These are phyloP conservation scores for Zymoseptoria pseudotritici DNA, from an alignment of 2,329 filamentous ascomycete species.

Conservation along the genomic window DNA sequence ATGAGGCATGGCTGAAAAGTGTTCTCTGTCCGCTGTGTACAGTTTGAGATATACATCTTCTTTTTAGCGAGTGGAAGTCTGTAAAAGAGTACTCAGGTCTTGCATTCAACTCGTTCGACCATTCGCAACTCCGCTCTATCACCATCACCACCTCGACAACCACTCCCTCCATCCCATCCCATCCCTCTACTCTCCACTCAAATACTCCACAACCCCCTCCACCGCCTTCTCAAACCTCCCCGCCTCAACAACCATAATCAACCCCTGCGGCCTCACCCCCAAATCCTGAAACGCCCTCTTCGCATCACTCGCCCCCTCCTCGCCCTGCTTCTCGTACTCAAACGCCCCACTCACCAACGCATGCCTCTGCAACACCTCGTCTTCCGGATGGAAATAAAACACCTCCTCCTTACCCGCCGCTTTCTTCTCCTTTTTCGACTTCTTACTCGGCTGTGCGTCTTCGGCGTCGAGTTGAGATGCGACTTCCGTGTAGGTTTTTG, in stretches of 20 bases:
- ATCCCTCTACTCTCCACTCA: slow-evolving; percentile 33
- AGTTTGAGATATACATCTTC: slow-evolving; percentile 1
- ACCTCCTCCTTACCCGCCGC: slow-evolving; percentile 45
- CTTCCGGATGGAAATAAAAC: slow-evolving; percentile 94
- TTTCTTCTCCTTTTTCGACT: slow-evolving; percentile 51
- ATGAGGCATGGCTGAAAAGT: not conserved
- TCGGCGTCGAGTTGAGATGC: slow-evolving; percentile 69
- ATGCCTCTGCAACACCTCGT: slow-evolving; percentile 77
- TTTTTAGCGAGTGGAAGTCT: slow-evolving; percentile 1
- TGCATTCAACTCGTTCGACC: not conserved
- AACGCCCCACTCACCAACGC: slow-evolving; percentile 63
- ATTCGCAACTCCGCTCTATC: not conserved
- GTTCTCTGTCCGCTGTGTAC: not conserved
- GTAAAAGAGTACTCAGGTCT: not conserved
- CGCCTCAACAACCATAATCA: slow-evolving; percentile 80
- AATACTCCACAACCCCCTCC: slow-evolving; percentile 66
- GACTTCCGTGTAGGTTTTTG: slow-evolving; percentile 87
- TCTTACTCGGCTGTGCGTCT: slow-evolving; percentile 55
- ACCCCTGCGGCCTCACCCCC: slow-evolving; percentile 76
- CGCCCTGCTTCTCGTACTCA: slow-evolving; percentile 68
- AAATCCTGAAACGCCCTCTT: slow-evolving; percentile 92
- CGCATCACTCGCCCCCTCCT: slow-evolving; percentile 76
- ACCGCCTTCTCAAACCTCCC: slow-evolving; percentile 68
- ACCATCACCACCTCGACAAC: not conserved
- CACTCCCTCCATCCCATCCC: not conserved